A percentile compares a stretch with the other conserved stretches of the same genome.
Evolutionary conservation across 129 eudicot species (phyloP).

Genomic region (Flaveria brownii): DNA sequence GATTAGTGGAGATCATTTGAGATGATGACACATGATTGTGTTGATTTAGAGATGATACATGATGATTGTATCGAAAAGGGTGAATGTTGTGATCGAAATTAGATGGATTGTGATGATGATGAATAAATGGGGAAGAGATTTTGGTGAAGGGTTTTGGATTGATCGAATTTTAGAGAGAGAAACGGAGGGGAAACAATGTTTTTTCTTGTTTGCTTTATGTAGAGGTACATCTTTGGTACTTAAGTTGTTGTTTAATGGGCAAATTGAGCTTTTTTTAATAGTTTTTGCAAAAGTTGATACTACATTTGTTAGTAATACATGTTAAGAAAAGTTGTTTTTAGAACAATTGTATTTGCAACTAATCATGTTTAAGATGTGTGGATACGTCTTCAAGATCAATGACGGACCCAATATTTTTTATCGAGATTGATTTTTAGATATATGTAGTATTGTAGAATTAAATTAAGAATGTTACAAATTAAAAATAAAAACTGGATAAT

Average conservation of each 20-base stretch:
- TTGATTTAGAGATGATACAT: slow-evolving; percentile 24
- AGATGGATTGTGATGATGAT: neutral
- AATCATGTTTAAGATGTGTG: no score
- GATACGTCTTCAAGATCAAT: no score
- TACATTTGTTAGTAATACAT: no score
- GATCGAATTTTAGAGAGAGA: slow-evolving; percentile 23
- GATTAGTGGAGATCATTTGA: neutral
- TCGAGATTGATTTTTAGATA: no score
- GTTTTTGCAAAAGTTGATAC: no score
- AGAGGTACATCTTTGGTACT: neutral
- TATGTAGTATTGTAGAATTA: no score
- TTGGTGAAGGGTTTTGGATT: slow-evolving; percentile 54
- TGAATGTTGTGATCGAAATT: slow-evolving; percentile 7
- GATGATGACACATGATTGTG: neutral
- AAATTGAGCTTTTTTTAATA: neutral
- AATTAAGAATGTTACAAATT: no score
- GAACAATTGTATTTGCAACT: no score
- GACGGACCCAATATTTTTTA: no score
- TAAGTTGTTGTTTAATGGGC: neutral
- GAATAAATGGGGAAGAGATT: slow-evolving; percentile 28
- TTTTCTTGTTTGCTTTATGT: slow-evolving; percentile 5
- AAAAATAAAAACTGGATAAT: no score
- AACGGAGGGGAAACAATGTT: slow-evolving; percentile 26
- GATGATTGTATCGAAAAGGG: slow-evolving; percentile 23
- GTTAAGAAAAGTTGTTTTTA: no score